phyloP scores from a whole-genome alignment of 179 eudicot genomes.

The Heliamphora pulchella region DNA sequence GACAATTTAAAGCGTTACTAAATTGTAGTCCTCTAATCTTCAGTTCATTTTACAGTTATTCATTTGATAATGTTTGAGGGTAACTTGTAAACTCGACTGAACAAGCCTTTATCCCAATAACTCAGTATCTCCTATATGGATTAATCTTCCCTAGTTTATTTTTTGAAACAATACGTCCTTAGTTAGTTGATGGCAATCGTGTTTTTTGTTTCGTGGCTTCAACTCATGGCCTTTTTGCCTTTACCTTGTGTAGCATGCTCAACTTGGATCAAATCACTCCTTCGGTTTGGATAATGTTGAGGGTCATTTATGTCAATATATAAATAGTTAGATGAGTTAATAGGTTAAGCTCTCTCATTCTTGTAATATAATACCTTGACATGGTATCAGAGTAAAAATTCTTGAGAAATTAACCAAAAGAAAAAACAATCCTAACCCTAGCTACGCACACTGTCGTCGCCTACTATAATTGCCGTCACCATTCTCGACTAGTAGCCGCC shows the following conservation, averaged over 20 bases:
- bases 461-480: too few relatives aligned
- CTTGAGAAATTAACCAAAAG: too few relatives aligned
- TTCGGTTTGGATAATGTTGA: neutral
- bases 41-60: neutral
- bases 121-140: neutral
- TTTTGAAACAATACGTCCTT: neutral
- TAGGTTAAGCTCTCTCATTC: too few relatives aligned
- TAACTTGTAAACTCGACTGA: conserved; percentile 3
- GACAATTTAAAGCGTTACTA: neutral
- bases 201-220: neutral
- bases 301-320: too few relatives aligned
- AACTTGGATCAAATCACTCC: conserved; percentile 8
- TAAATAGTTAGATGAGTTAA: too few relatives aligned
- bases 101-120: neutral
- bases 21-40: neutral
- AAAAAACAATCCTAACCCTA: too few relatives aligned
- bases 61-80: neutral
- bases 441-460: too few relatives aligned
- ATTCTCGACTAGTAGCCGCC: too few relatives aligned
- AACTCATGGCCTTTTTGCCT: neutral
- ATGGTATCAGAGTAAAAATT: too few relatives aligned
- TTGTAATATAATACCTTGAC: too few relatives aligned
- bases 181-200: neutral
- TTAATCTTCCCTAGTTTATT: neutral
- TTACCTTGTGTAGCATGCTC: neutral